Evolutionary conservation across 73 alveolate genomes (phyloP), one percentile per base, ranked within the genome.

Genomic region (Tetrahymena elliotti): DNA sequence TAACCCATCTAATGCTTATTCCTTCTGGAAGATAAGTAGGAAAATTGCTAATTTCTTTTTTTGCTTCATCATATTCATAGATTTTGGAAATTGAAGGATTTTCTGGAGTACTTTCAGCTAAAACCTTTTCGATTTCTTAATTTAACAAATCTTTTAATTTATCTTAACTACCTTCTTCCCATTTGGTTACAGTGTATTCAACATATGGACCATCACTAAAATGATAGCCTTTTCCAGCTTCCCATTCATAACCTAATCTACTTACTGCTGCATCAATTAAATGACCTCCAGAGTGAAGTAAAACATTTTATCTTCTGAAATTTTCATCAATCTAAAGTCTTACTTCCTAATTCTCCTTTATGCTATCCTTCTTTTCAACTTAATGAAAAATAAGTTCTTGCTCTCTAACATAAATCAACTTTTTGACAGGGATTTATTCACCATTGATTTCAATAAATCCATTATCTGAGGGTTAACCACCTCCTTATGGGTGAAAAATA

Each of bases 401-500:
- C 95, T 35, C 83, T 39, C 38, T 93, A 37, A 95, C 92, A 31
- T 53, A 94, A 6, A 93, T 84, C n/a, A 95, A 93, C 93, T 93
- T 54, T 41, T 84, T 93, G 4, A 96, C 97, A 68, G 10, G 68
- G 36, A 41, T n/a, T 40, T 53, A 94, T 84, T 27, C 95, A 96
- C 96, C 98, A 34, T 84, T 96, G 12, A 96, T 22, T 35, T 93
- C 34, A 16, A 98, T 96, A 27, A n/a, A 53, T 20, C 99, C 99
- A 35, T 93, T 98, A 96, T 98, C 99, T 33, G 97, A 93, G 38
- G 99, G 99, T 94, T 98, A 95, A 33, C 99, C 99, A 18, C 99
- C 99, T 35, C 99, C 99, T 96, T 98, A 97, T 41, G 99, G 99
- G 94, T 98, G 99, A 95, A 98, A 98, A 39, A 98, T 96, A 34